These are phyloP conservation scores for Trichoderma sp. DNA, from an alignment of 2,329 filamentous ascomycete species.

Conservation along the genomic window DNA sequence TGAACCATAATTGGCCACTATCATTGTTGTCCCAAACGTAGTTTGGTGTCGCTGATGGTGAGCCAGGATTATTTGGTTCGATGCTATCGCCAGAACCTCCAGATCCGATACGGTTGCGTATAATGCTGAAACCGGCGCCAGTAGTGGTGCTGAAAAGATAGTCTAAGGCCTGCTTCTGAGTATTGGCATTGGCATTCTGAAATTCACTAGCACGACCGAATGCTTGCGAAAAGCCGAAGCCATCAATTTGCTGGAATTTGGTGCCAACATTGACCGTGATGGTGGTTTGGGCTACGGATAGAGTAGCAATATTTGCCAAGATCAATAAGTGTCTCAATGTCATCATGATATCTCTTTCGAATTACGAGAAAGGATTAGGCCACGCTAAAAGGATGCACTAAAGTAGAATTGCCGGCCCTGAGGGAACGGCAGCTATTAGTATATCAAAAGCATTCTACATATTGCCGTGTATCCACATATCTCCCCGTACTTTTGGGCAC, in stretches of 20 bases:
- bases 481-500: neutral
- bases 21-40: slow-evolving; percentile 6
- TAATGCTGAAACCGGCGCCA: slow-evolving; percentile 6
- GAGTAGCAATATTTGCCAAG: neutral
- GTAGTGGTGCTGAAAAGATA: slow-evolving; percentile 1
- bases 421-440: neutral
- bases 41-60: neutral
- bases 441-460: neutral
- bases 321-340: neutral
- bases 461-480: neutral
- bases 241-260: slow-evolving; percentile 2
- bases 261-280: slow-evolving; percentile 1
- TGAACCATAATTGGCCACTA: slow-evolving; percentile 5
- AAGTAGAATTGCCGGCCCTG: too few species aligned
- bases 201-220: slow-evolving; percentile 4
- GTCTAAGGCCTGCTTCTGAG: slow-evolving; percentile 7
- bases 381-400: too few species aligned
- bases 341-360: neutral
- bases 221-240: slow-evolving; percentile 11
- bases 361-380: neutral
- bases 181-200: slow-evolving; percentile 2
- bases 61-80: slow-evolving; percentile 4
- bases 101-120: slow-evolving; percentile 8
- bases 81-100: slow-evolving; percentile 6
- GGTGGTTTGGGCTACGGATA: neutral